These are phyloP conservation scores for Phlebiopsis gigantea DNA, from an alignment of 768 basidiomycete genomes.

Conservation along the genomic window DNA sequence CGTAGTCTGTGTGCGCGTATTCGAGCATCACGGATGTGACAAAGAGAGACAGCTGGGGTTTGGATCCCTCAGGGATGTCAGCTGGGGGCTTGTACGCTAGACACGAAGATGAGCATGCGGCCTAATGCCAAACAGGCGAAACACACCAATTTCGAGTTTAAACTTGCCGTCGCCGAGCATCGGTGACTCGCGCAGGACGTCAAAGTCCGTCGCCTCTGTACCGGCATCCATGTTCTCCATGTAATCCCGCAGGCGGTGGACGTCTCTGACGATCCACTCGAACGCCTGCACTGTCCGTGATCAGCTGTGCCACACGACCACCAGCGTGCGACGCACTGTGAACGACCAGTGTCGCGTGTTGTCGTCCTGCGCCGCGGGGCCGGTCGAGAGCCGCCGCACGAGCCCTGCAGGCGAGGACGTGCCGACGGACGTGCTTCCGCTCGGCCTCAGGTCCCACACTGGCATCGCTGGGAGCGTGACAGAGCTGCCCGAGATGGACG, in stretches of 20 bases:
- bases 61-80: conserved; percentile 12
- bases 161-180: conserved; percentile 64
- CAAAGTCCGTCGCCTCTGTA: conserved; percentile 44
- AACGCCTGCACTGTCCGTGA: conserved; percentile 43
- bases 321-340: conserved; percentile 31
- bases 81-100: conserved; percentile 13
- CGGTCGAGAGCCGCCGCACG: conserved; percentile 4
- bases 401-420: conserved; percentile 11
- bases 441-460: conserved; percentile 20
- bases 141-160: conserved; percentile 65
- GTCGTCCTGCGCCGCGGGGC: conserved; percentile 31
- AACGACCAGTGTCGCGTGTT: conserved; percentile 62
- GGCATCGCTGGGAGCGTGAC: conserved; percentile 14
- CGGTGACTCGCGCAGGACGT: conserved; percentile 59
- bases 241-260: conserved; percentile 50
- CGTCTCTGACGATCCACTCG: conserved; percentile 64
- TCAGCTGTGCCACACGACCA: background rate
- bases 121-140: background rate
- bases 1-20: conserved; percentile 52
- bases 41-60: conserved; percentile 46
- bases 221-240: conserved; percentile 38
- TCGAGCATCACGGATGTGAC: conserved; percentile 64
- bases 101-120: background rate
- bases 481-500: conserved; percentile 21
- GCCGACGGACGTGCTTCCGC: conserved; percentile 17